Evolutionary conservation across 495 filamentous ascomycete genomes (phyloP).

Genomic region (Monascus purpureus): DNA sequence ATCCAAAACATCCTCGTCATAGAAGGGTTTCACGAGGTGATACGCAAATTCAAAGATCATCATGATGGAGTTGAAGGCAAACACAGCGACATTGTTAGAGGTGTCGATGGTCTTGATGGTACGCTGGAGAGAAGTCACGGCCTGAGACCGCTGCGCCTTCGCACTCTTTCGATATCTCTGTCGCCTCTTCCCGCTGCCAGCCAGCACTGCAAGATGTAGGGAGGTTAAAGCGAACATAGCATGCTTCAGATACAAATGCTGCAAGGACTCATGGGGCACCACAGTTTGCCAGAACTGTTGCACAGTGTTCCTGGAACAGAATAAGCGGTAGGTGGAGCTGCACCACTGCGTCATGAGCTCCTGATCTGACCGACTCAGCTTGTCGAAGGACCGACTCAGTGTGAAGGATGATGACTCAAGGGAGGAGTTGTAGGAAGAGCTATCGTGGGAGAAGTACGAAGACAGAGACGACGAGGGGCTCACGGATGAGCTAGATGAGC

Average conservation of each 20-base stretch:
- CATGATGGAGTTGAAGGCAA: constrained; percentile 31
- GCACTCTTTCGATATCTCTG: constrained; percentile 13
- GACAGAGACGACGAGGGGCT: not conserved
- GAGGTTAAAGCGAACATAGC: constrained; percentile 36
- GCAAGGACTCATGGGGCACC: constrained; percentile 30
- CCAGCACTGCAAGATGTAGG: constrained; percentile 23
- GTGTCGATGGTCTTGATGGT: constrained; percentile 14
- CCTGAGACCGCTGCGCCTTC: constrained; percentile 24
- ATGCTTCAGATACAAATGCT: constrained; percentile 31
- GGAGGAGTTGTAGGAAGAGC: not conserved
- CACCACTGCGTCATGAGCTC: constrained; percentile 36
- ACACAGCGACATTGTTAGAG: constrained; percentile 29
- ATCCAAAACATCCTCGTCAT: constrained; percentile 13
- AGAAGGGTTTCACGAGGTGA: constrained; percentile 12
- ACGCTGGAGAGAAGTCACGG: constrained; percentile 18
- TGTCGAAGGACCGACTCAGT: constrained; percentile 2
- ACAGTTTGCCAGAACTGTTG: constrained; percentile 30
- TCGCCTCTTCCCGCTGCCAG: not conserved
- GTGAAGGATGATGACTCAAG: not conserved
- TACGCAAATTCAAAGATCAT: constrained; percentile 32
- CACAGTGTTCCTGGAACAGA: constrained; percentile 18
- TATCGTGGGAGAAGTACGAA: not conserved
- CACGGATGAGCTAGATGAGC: not conserved
- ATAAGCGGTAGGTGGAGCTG: constrained; percentile 26
- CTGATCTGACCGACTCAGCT: constrained; percentile 17